phyloP scores from a whole-genome alignment of 2,329 filamentous ascomycete genomes.

The Sordariomycetes sp. region DNA sequence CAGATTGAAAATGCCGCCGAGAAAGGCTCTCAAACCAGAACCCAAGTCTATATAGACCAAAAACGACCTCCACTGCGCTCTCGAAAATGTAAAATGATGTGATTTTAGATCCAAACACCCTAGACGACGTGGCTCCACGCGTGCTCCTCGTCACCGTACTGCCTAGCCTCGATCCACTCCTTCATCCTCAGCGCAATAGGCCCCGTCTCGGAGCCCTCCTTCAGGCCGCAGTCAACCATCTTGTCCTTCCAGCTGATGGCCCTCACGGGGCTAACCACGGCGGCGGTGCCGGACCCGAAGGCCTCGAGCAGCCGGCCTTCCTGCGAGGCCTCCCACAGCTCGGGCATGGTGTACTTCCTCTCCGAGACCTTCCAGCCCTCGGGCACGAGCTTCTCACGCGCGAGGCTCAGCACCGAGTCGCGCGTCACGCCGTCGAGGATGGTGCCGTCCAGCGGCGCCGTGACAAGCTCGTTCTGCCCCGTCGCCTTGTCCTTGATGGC shows the following conservation, averaged over 20 bases:
- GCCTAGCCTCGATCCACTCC: conserved; percentile 89
- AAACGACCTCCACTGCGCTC: background rate
- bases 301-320: conserved; percentile 86
- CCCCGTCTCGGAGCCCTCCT: conserved; percentile 72
- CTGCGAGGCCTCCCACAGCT: conserved; percentile 65
- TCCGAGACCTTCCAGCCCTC: conserved; percentile 83
- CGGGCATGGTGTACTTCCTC: conserved; percentile 84
- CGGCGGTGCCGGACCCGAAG: conserved; percentile 87
- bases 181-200: conserved; percentile 80
- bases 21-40: background rate
- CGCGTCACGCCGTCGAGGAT: conserved; percentile 92
- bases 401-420: conserved; percentile 79
- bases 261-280: conserved; percentile 82
- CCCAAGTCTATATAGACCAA: background rate
- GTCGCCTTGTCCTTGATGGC: conserved; percentile 76
- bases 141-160: conserved; percentile 89
- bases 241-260: conserved; percentile 81
- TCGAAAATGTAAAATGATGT: background rate
- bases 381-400: conserved; percentile 67
- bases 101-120: conserved; percentile 10
- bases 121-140: conserved; percentile 61
- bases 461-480: conserved; percentile 82
- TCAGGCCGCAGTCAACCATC: conserved; percentile 70
- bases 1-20: background rate
- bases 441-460: conserved; percentile 90